Evolutionary conservation across 2,329 filamentous ascomycete genomes (phyloP).

Genomic region (Claviceps cyperi): DNA sequence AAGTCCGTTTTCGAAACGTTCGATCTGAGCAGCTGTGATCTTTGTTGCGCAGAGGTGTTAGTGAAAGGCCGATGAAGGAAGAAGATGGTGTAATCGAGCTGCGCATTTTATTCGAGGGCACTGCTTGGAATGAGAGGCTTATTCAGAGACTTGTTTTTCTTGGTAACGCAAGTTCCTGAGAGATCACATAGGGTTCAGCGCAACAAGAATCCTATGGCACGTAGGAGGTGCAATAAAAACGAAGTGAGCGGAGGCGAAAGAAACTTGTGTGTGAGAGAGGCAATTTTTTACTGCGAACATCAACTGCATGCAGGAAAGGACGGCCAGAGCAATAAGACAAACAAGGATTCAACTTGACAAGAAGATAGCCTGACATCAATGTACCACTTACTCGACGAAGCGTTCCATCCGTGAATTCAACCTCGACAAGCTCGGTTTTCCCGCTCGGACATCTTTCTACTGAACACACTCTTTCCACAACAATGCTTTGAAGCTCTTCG

Average conservation of each 20-base stretch:
- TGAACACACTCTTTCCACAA: conserved; percentile 23
- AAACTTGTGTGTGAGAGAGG: too few species aligned
- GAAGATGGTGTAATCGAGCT: not conserved
- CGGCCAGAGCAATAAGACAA: too few species aligned
- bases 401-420: conserved; percentile 33
- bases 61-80: not conserved
- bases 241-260: not conserved
- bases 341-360: too few species aligned
- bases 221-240: not conserved
- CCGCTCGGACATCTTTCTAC: conserved; percentile 13
- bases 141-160: not conserved
- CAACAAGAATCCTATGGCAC: not conserved
- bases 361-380: not conserved
- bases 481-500: conserved; percentile 18
- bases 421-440: conserved; percentile 16
- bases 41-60: conserved; percentile 10
- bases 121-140: not conserved
- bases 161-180: not conserved
- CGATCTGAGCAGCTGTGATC: conserved; percentile 18
- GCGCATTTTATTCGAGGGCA: not conserved
- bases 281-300: too few species aligned
- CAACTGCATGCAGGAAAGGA: too few species aligned
- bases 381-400: conserved; percentile 23
- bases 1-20: conserved; percentile 19
- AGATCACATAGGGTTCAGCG: not conserved